These are phyloP conservation scores for Moricandia moricandioides DNA, from an alignment of 345 rosid genomes.

Conservation along the genomic window DNA sequence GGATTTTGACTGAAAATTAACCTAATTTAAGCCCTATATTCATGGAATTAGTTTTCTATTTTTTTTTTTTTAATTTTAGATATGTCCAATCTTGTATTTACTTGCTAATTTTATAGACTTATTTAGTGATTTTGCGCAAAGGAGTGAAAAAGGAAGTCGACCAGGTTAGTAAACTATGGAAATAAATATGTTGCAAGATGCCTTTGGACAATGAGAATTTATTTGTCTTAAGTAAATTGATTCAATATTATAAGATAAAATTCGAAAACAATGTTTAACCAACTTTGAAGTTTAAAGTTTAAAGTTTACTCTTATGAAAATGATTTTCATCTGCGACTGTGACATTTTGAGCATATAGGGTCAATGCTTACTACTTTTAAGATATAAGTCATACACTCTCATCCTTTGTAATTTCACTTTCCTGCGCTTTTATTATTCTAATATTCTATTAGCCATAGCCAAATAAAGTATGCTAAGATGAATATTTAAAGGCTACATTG, in stretches of 20 bases:
- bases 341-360: slow-evolving; percentile 4
- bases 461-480: background rate
- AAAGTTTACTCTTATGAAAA: background rate
- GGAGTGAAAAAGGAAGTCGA: slow-evolving; percentile 11
- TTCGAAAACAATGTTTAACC: slow-evolving; percentile 28
- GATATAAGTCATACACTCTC: slow-evolving; percentile 8
- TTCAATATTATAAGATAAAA: background rate
- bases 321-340: background rate
- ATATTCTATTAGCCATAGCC: background rate
- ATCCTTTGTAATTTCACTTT: slow-evolving; percentile 19
- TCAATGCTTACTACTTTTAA: slow-evolving; percentile 25
- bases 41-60: slow-evolving; percentile 26
- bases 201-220: slow-evolving; percentile 6
- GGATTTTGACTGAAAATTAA: slow-evolving; percentile 13
- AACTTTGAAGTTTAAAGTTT: background rate
- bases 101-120: slow-evolving; percentile 11
- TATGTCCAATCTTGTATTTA: background rate
- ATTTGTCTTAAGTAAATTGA: background rate
- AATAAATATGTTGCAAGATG: background rate
- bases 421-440: slow-evolving; percentile 16
- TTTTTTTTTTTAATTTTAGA: background rate
- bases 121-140: slow-evolving; percentile 9
- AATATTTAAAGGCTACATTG: background rate
- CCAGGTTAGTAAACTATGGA: background rate
- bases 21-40: slow-evolving; percentile 36